Percentiles rank a stretch among this genome's conserved stretches.
phyloP scores from a whole-genome alignment of 2,329 filamentous ascomycete species.

The Colletotrichum sp. region DNA sequence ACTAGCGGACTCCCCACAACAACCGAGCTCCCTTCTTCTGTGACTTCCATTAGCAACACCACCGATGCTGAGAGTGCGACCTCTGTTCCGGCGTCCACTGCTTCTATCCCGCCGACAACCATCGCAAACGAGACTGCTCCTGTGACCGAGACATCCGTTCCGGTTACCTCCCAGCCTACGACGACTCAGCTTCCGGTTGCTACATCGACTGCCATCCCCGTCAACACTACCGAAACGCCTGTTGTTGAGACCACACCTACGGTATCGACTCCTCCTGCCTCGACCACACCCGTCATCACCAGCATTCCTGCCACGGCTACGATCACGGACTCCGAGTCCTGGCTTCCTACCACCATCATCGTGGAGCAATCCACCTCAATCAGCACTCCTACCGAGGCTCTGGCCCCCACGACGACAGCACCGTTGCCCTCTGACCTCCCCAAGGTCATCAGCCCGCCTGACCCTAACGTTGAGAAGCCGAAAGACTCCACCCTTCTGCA shows the following conservation, averaged over 20 bases:
- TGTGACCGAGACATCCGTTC: background rate
- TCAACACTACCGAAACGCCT: slow-evolving; percentile 13
- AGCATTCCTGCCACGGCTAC: slow-evolving; percentile 48
- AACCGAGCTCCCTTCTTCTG: slow-evolving; percentile 7
- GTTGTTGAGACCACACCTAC: slow-evolving; percentile 4
- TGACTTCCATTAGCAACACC: slow-evolving; percentile 4
- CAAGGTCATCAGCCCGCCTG: slow-evolving; percentile 75
- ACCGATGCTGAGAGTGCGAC: background rate
- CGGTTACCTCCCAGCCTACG: background rate
- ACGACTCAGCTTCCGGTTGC: background rate
- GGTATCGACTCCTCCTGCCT: background rate
- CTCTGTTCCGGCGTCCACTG: background rate
- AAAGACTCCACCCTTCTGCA: slow-evolving; percentile 76
- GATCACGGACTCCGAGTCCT: slow-evolving; percentile 47
- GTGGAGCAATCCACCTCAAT: slow-evolving; percentile 53
- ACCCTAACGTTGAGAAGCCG: slow-evolving; percentile 59
- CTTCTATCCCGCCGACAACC: background rate
- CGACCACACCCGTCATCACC: slow-evolving; percentile 31
- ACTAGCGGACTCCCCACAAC: slow-evolving; percentile 4
- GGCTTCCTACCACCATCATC: slow-evolving; percentile 67
- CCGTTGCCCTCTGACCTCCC: slow-evolving; percentile 73
- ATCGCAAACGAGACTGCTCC: slow-evolving; percentile 9
- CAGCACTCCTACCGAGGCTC: slow-evolving; percentile 40
- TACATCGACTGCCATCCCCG: slow-evolving; percentile 12
- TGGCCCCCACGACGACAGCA: slow-evolving; percentile 49